Evolutionary conservation across 805 yeast genomes (phyloP).

Genomic region (Candida piceae): DNA sequence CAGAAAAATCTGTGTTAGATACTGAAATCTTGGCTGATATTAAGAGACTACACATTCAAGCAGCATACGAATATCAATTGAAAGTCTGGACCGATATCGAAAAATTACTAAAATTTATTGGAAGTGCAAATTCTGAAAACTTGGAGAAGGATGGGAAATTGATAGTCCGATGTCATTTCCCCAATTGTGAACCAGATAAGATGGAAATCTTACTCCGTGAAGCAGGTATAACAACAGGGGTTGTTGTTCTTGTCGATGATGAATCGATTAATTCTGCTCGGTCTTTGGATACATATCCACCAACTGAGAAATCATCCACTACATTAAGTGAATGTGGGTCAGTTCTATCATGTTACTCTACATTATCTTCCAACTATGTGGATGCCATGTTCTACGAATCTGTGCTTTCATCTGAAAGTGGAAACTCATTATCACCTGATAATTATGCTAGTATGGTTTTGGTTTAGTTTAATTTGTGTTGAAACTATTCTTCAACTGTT

Average conservation of each 20-base stretch:
- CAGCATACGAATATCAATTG: conserved; percentile 14
- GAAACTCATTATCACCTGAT: too few relatives aligned
- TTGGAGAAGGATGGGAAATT: conserved; percentile 34
- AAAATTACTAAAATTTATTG: conserved; percentile 21
- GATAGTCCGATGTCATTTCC: conserved; percentile 51
- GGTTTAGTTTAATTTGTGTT: too few relatives aligned
- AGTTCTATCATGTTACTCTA: too few relatives aligned
- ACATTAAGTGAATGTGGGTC: too few relatives aligned
- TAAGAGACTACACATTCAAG: conserved; percentile 24
- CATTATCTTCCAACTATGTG: too few relatives aligned
- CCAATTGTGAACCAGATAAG: conserved; percentile 58
- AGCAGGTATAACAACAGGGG: conserved; percentile 53
- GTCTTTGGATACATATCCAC: too few relatives aligned
- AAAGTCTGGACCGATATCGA: conserved; percentile 17
- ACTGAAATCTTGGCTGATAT: conserved; percentile 38
- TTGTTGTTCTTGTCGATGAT: conserved; percentile 28
- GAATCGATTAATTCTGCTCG: not conserved
- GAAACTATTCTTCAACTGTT: too few relatives aligned
- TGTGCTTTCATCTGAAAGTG: too few relatives aligned
- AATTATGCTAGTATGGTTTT: too few relatives aligned
- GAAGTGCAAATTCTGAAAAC: conserved; percentile 46
- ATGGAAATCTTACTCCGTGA: conserved; percentile 56
- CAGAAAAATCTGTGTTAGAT: conserved; percentile 38
- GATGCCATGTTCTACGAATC: too few relatives aligned
- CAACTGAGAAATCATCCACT: too few relatives aligned